A percentile compares a stretch with the other conserved stretches of the same genome.
phyloP scores from a whole-genome alignment of 106 monocot species.

The Amphibolis antarctica region DNA sequence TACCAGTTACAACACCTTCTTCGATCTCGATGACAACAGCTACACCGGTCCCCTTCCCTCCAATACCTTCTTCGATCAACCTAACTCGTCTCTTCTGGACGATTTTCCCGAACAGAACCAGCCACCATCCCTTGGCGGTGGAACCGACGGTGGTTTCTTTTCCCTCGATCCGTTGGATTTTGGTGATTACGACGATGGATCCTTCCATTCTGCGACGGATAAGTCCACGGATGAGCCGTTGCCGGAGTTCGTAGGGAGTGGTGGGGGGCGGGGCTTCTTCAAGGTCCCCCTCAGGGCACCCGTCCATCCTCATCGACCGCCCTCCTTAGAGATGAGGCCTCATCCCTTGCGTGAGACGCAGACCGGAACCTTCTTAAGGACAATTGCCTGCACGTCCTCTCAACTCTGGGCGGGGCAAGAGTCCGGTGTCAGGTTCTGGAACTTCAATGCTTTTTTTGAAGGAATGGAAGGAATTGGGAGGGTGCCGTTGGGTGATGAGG shows the following conservation, averaged over 20 bases:
- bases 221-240: constrained; percentile 16
- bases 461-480: constrained; percentile 6
- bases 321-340: constrained; percentile 62
- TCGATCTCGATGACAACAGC: constrained; percentile 1
- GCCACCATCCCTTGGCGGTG: background rate
- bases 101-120: background rate
- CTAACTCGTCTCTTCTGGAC: background rate
- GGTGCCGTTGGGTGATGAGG: constrained; percentile 50
- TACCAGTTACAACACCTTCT: background rate
- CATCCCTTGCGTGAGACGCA: constrained; percentile 88
- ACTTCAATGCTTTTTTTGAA: constrained; percentile 31
- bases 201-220: constrained; percentile 5
- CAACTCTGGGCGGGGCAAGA: constrained; percentile 78
- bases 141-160: background rate
- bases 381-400: constrained; percentile 24
- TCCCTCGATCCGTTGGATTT: background rate
- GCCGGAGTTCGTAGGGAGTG: constrained; percentile 68
- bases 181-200: background rate
- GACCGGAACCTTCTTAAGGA: constrained; percentile 59
- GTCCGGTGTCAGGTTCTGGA: constrained; percentile 68
- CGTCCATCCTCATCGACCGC: constrained; percentile 60
- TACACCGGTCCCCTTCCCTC: too few relatives aligned
- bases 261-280: constrained; percentile 73
- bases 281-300: constrained; percentile 53
- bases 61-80: background rate